Evolutionary conservation across 2,329 filamentous ascomycete species (phyloP), one percentile per base, ranked within the genome.

Genomic region (Phialemoniopsis sp.): DNA sequence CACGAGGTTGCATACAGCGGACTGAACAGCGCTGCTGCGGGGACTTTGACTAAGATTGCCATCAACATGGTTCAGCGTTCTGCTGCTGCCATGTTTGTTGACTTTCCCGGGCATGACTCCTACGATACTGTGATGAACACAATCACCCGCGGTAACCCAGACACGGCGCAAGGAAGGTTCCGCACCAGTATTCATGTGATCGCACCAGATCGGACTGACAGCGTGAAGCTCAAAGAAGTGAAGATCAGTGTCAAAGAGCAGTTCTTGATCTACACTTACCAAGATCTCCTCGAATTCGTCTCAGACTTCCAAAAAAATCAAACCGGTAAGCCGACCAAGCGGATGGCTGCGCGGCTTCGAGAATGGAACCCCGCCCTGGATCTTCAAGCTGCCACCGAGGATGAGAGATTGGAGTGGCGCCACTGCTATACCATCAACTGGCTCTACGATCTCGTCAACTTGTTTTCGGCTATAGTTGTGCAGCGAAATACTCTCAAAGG

Each of bases 381-480:
- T 39, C 51, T 73, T 7, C 44, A 53, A 37, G 33, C 34, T 3
- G 64, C 63, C 0, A 68, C 51, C n/a, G 50, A 62, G 9, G 51
- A 64, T 5, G 48, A 73, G 36, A 52, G 66, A 16, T 30, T 68
- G 4, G 51, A 58, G 8, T 76, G 71, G 71, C 67, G 71, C 7
- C 64, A 68, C 2, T 46, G 52, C 0, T 75, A 71, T 38, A 71
- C 65, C 3, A 70, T 76, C 43, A 72, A 67, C 42, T 73, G 69
- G 70, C 59, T 76, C 0, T 75, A 73, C 42, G 68, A 73, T 39
- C 46, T 76, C 6, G 66, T 75, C 46, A 73, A 72, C 37, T 18
- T 68, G 5, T 71, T 62, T 39, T 67, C 66, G 1, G 46, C 52
- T 4, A 49, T 63, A 40, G 63, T 69, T 14, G 53, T 67, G 2